phyloP scores from a whole-genome alignment of 2,329 filamentous ascomycete species.

The Colletotrichum sp. region DNA sequence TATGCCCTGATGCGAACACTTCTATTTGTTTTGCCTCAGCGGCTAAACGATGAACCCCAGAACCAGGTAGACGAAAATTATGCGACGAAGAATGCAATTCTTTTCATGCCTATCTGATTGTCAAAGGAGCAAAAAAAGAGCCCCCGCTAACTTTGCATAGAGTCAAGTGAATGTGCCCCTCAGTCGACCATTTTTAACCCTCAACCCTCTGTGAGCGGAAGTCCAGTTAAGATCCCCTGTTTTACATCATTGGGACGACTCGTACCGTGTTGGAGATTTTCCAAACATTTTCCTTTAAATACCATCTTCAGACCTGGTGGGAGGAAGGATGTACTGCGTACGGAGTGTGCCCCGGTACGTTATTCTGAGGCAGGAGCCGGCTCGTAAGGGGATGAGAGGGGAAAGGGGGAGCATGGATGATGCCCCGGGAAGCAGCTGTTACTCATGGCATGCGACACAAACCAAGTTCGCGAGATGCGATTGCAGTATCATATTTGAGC shows the following conservation, averaged over 20 bases:
- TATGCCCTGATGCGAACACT: not conserved
- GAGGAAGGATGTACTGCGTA: not conserved
- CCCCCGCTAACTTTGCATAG: not conserved
- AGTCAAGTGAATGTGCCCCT: not conserved
- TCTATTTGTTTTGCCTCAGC: not conserved
- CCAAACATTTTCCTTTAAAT: not conserved
- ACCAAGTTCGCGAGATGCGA: not conserved
- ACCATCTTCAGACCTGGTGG: not conserved
- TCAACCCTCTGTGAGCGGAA: not conserved
- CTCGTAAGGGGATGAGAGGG: not conserved
- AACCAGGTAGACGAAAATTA: fast-evolving
- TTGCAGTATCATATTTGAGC: not conserved
- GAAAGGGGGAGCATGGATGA: not conserved
- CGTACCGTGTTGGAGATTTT: not conserved
- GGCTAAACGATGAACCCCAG: not conserved
- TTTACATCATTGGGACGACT: not conserved
- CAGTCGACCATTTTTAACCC: not conserved
- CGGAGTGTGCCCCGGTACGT: not conserved
- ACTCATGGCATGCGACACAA: not conserved
- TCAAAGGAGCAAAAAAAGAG: not conserved
- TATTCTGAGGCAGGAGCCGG: not conserved
- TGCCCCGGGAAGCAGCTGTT: not conserved
- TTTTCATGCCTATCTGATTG: fast-evolving
- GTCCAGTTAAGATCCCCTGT: not conserved
- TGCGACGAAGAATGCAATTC: fast-evolving